Evolutionary conservation across 805 yeast species (phyloP), one percentile per base, ranked within the genome.

Genomic region (Yamadazyma endophytica): DNA sequence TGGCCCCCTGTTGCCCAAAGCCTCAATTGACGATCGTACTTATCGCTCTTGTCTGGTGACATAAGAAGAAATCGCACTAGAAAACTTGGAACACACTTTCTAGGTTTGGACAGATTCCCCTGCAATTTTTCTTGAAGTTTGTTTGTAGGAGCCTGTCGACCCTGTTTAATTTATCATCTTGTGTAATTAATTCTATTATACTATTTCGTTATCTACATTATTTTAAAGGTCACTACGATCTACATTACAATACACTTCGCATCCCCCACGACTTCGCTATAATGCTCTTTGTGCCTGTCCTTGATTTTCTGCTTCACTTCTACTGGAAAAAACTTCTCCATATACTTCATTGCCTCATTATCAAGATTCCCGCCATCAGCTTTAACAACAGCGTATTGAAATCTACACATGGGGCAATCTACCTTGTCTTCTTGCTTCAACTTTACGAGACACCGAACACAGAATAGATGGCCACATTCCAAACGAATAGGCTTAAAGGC

Each of bases 1-100:
- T 90, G 98, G 3, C 97, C 98, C 8, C 68, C 54, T 0, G 70
- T 47, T 1, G 85, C 88, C 97, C 97, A 90, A 11, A 90, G 60
- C 21, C 97, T 71, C 36, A 90, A 60, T 51, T 90, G 97, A 22
- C 98, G 70, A 54, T 89, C 96, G 50, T 85, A 88, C 39, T 78
- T 78, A 29, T 66, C 64, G 45, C 53, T 55, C 33, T 63, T 72
- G 21, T 66, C 66, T 14, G 64, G 58, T 5, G 36, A 13, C 42
- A 42, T 29, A 19, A 19, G 21, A 19, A 8, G 21, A 11, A 9
- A 9, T 19, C 25, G 8, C 13, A 23, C 25, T 11, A 8, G 7
- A 11, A 9, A 19, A 19, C n/a, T n/a, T n/a, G n/a, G n/a, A n/a
- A n/a, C n/a, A n/a, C n/a, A n/a, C n/a, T n/a, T n/a, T n/a, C n/a